phyloP scores from a whole-genome alignment of 352 stramenopile species.

The Paralagenidium karlingii region DNA sequence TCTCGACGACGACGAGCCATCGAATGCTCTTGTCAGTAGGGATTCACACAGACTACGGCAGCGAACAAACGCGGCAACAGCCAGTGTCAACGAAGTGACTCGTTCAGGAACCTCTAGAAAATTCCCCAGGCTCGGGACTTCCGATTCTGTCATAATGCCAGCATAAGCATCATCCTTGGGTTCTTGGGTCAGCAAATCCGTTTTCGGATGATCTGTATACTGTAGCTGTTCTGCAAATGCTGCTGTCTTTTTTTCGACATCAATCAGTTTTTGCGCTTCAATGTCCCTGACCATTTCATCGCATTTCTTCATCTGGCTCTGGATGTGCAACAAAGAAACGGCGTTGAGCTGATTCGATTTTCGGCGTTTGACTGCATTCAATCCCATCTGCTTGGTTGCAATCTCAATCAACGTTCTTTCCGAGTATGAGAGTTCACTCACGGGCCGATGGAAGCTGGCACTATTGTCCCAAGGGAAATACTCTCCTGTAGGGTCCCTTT shows the following conservation, averaged over 20 bases:
- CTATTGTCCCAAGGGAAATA: slow-evolving; percentile 54
- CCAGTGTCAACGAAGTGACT: slow-evolving; percentile 58
- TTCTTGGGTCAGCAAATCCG: slow-evolving; percentile 35
- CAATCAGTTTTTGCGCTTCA: not conserved
- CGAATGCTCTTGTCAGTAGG: slow-evolving; percentile 60
- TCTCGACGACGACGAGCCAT: slow-evolving; percentile 84
- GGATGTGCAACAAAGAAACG: slow-evolving; percentile 27
- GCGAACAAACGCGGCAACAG: slow-evolving; percentile 67
- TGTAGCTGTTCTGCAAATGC: slow-evolving; percentile 17
- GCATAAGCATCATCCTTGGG: slow-evolving; percentile 63
- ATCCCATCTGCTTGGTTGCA: slow-evolving; percentile 52
- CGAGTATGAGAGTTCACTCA: slow-evolving; percentile 29
- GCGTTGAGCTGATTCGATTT: slow-evolving; percentile 20
- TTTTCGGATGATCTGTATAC: slow-evolving; percentile 46
- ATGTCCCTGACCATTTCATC: slow-evolving; percentile 33
- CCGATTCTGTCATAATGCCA: slow-evolving; percentile 52
- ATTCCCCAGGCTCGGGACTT: slow-evolving; percentile 52
- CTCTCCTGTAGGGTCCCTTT: slow-evolving; percentile 34
- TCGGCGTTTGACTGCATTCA: slow-evolving; percentile 59
- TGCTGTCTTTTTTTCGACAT: not conserved
- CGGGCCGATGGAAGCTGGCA: slow-evolving; percentile 41
- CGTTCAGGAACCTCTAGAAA: slow-evolving; percentile 77
- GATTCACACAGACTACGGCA: slow-evolving; percentile 69
- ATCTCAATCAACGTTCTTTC: slow-evolving; percentile 53
- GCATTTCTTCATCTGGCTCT: slow-evolving; percentile 29